Base-by-base conservation (phyloP, 192 early-diverging fungal species). In the Umbelopsis sp. region DNA sequence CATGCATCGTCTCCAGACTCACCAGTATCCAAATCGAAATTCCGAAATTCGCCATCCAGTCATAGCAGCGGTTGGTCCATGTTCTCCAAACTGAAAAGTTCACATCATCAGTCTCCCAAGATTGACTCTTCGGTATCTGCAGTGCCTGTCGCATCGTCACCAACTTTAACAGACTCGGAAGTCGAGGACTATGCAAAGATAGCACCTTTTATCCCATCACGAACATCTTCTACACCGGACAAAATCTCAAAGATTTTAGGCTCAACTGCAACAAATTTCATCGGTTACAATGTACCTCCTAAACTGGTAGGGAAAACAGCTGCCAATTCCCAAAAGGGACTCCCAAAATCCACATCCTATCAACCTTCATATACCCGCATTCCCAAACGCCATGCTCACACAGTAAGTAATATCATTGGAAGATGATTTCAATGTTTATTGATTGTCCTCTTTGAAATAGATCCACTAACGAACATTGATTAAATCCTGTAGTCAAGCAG, bases 171-270 rank as follows among this genome's bases (percentile, higher is more conserved):
- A 4, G 55, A 61, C 15, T 16, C 55, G 35, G 55, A 61, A 30
- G 55, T 61, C 13, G 55, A 61, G 18, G 55, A 61, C 25, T 61
- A 61, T 61, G 55, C 55, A 6, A 61, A 61, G 25, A 61, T 61
- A n/a, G 55, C 55, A 61, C 55, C 55, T 2, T 61, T 61, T 45
- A 77, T 77, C 65, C 75, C 75, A 46, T 47, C 61, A 10, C 67
- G 75, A 49, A 48, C 72, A 4, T 77, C 75, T 15, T 78, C 77
- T 4, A 74, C 77, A 22, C 75, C 75, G 7, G 75, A 76, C 21
- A 76, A 76, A 25, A 76, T 76, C 35, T 71, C 75, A 16, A 67
- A 61, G 49, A 61, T 61, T 76, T 47, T 76, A 71, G 75, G 69
- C 75, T 61, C 55, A 4, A 35, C 55, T 27, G 55, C 55, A 30